Evolutionary conservation across 2,329 filamentous ascomycete species (phyloP).

Genomic region (Aspergillus ustus): DNA sequence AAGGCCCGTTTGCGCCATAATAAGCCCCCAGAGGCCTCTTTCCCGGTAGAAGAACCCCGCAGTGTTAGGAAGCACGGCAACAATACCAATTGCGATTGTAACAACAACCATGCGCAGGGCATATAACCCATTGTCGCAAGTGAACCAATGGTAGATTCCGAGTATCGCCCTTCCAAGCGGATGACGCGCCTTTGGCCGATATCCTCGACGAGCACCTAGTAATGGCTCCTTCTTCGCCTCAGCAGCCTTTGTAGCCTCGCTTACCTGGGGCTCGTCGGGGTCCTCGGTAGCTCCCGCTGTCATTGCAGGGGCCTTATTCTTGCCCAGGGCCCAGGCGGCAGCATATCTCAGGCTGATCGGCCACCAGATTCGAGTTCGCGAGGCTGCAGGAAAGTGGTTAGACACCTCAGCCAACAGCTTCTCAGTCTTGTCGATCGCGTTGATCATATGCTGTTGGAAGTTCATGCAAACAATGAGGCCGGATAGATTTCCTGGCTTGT

Average conservation of each 20-base stretch:
- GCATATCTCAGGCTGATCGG: slow-evolving; percentile 48
- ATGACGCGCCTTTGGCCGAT: slow-evolving; percentile 32
- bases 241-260: slow-evolving; percentile 41
- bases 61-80: slow-evolving; percentile 47
- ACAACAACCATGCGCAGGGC: slow-evolving; percentile 55
- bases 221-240: slow-evolving; percentile 31
- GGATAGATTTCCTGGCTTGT: slow-evolving; percentile 36
- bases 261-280: slow-evolving; percentile 28
- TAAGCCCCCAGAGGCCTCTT: slow-evolving; percentile 58
- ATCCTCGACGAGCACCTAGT: slow-evolving; percentile 43
- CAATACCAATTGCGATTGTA: slow-evolving; percentile 51
- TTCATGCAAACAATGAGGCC: slow-evolving; percentile 55
- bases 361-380: slow-evolving; percentile 47
- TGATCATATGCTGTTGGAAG: slow-evolving; percentile 50
- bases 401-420: slow-evolving; percentile 44
- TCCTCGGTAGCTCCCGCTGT: slow-evolving; percentile 28
- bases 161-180: slow-evolving; percentile 34
- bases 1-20: slow-evolving; percentile 56
- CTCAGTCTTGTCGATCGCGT: slow-evolving; percentile 12
- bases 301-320: slow-evolving; percentile 28
- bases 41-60: slow-evolving; percentile 58
- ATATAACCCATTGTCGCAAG: slow-evolving; percentile 50
- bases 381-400: slow-evolving; percentile 42
- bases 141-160: slow-evolving; percentile 46
- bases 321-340: slow-evolving; percentile 45